phyloP scores from a whole-genome alignment of 2,329 filamentous ascomycete genomes.

The Trichoderma sp. region DNA sequence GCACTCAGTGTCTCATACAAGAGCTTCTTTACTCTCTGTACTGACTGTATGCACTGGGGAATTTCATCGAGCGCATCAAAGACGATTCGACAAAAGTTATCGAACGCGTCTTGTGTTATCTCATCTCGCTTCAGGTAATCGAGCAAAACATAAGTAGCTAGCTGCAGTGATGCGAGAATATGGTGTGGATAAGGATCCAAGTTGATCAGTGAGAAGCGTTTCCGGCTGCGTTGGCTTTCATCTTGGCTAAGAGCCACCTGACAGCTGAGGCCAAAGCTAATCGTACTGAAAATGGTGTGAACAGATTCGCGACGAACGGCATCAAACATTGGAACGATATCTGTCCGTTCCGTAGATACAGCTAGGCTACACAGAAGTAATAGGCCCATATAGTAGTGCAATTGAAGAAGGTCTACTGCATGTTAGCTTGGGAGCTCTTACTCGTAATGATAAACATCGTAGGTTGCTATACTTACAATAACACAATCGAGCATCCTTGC shows the following conservation, averaged over 20 bases:
- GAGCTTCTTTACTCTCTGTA: constrained; percentile 3
- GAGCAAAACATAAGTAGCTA: not conserved
- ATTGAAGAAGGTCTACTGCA: not conserved
- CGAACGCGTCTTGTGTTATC: constrained; percentile 1
- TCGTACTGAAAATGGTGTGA: not conserved
- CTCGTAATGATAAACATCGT: not conserved
- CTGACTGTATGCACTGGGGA: not conserved
- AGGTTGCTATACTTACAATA: not conserved
- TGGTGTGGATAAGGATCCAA: constrained; percentile 10
- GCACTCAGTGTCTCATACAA: not conserved
- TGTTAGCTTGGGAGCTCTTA: not conserved
- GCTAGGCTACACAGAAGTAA: not conserved
- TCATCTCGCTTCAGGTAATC: not conserved
- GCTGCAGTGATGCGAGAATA: constrained; percentile 1
- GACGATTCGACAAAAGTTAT: not conserved
- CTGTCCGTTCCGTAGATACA: not conserved
- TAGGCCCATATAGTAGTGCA: constrained; percentile 7
- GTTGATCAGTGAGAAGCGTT: not conserved
- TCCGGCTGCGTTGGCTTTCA: not conserved
- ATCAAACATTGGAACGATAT: not conserved
- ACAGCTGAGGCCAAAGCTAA: not conserved
- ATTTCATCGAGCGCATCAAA: constrained; percentile 3
- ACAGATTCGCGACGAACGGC: not conserved
- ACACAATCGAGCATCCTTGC: not conserved
- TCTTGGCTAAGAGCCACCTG: not conserved